Conservation (phyloP, 495 filamentous ascomycete genomes). For the Penicillium manginii region DNA sequence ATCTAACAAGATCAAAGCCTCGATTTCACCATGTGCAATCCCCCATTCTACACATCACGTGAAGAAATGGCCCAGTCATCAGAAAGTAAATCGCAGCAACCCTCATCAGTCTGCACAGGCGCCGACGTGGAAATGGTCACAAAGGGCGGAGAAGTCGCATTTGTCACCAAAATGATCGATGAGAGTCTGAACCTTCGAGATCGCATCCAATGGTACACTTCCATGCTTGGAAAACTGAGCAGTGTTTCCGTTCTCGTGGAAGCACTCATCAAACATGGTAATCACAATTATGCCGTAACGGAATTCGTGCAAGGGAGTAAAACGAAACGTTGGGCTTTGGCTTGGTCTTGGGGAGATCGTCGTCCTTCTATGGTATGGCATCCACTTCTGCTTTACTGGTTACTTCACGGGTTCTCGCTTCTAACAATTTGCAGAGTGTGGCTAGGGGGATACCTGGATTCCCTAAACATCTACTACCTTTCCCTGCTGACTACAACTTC, state of each 20-base stretch:
- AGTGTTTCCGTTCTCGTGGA: conserved; percentile 69
- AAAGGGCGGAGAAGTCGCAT: conserved; percentile 79
- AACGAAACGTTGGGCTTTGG: conserved; percentile 86
- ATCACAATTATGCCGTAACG: conserved; percentile 82
- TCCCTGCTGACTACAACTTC: conserved; percentile 60
- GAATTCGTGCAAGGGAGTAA: conserved; percentile 78
- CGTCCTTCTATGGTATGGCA: conserved; percentile 63
- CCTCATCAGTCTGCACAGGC: conserved; percentile 81
- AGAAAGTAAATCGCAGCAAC: conserved; percentile 64
- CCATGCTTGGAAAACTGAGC: conserved; percentile 84
- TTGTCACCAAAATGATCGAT: conserved; percentile 73
- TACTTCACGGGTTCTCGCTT: background rate
- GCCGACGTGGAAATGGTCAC: conserved; percentile 86
- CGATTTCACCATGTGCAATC: conserved; percentile 94
- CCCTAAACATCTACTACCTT: conserved; percentile 64
- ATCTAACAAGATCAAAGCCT: conserved; percentile 44
- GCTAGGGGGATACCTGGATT: conserved; percentile 59
- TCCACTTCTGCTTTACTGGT: background rate
- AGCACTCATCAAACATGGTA: conserved; percentile 56
- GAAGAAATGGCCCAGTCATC: conserved; percentile 70
- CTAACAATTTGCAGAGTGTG: conserved; percentile 43
- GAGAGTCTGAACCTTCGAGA: conserved; percentile 67
- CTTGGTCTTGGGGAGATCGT: conserved; percentile 77
- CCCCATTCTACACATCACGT: conserved; percentile 84
- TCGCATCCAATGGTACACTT: conserved; percentile 82